These are phyloP conservation scores for Candida gorgasii DNA, from an alignment of 805 yeast species.

Conservation along the genomic window DNA sequence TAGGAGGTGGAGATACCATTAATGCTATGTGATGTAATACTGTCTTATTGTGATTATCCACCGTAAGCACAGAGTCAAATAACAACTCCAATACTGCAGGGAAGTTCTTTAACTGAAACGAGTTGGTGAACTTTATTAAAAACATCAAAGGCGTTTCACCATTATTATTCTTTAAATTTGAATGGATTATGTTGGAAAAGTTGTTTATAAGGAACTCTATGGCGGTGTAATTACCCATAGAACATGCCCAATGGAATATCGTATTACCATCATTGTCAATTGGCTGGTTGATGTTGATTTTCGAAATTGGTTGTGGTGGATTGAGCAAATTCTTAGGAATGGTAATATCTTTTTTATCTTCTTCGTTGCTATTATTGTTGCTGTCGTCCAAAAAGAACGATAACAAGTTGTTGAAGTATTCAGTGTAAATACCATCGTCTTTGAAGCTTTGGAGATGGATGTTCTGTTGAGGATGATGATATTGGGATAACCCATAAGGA, in stretches of 20 bases:
- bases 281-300: conserved; percentile 75
- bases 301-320: conserved; percentile 56
- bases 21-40: conserved; percentile 43
- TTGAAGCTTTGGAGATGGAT: conserved; percentile 18
- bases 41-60: conserved; percentile 41
- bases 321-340: conserved; percentile 42
- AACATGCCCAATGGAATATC: conserved; percentile 94
- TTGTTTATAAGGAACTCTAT: conserved; percentile 63
- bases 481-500: conserved; percentile 42
- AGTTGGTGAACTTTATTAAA: conserved; percentile 40
- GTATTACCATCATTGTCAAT: conserved; percentile 94
- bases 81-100: conserved; percentile 35
- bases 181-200: conserved; percentile 65
- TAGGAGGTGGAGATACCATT: conserved; percentile 21
- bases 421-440: conserved; percentile 30
- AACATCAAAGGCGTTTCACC: conserved; percentile 84
- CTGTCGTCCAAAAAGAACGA: conserved; percentile 54
- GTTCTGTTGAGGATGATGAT: conserved; percentile 33
- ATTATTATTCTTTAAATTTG: conserved; percentile 70
- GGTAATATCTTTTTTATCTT: conserved; percentile 13
- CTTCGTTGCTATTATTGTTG: conserved; percentile 5
- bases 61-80: conserved; percentile 36
- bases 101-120: conserved; percentile 39
- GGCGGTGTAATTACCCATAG: conserved; percentile 74
- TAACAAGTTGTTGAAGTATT: conserved; percentile 46